Conservation (phyloP, 2,329 filamentous ascomycete genomes). For the Claviceps sp. region DNA sequence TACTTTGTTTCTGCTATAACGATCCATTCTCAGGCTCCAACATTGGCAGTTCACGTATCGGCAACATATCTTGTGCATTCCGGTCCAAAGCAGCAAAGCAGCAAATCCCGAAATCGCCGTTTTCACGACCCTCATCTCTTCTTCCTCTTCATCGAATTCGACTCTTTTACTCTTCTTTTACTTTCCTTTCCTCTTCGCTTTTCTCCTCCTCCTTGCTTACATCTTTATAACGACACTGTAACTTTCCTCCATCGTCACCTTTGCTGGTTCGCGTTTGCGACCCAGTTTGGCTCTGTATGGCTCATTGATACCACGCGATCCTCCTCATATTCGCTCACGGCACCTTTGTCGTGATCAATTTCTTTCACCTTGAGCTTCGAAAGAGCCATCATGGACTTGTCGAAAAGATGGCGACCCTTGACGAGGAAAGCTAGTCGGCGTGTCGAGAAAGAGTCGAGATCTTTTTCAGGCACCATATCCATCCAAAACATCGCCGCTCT, state of each 20-base stretch:
- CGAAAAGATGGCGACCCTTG: not conserved
- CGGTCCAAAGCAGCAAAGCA: not conserved
- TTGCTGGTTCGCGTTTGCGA: not conserved
- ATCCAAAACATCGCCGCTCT: conserved; percentile 7
- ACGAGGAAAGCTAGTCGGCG: not conserved
- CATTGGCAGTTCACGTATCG: not conserved
- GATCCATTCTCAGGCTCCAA: not conserved
- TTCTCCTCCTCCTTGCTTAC: conserved; percentile 17
- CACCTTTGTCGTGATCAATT: not conserved
- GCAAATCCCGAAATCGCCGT: not conserved
- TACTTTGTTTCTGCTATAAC: not conserved
- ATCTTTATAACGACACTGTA: conserved; percentile 16
- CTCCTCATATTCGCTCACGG: not conserved
- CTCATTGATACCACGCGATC: not conserved
- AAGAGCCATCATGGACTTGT: not conserved
- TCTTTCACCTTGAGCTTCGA: not conserved
- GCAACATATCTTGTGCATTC: not conserved
- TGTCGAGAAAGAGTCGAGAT: not conserved
- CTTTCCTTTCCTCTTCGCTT: conserved; percentile 11
- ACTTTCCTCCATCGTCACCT: conserved; percentile 10
- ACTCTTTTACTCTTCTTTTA: conserved; percentile 12
- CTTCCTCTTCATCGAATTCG: conserved; percentile 8
- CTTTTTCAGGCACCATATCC: not conserved
- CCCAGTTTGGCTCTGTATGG: conserved; percentile 2
- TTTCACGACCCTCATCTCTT: not conserved